Evolutionary conservation across 225 moss, liverwort and hornwort genomes (phyloP).

Genomic region (Marchantia paleacea): DNA sequence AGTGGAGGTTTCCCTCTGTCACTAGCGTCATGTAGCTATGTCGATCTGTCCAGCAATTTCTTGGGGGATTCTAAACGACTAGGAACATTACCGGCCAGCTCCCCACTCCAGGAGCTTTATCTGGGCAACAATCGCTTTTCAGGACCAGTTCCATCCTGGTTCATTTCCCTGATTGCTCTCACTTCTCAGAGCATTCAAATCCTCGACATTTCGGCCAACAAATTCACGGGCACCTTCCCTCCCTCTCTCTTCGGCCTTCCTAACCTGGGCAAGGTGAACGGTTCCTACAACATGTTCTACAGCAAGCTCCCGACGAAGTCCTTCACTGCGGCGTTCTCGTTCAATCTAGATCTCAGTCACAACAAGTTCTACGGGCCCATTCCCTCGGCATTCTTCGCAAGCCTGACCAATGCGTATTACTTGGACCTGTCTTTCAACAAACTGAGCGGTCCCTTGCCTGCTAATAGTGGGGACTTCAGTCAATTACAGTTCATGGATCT

Average conservation of each 20-base stretch:
- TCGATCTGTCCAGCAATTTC: background rate
- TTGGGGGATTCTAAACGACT: background rate
- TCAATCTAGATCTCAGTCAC: background rate
- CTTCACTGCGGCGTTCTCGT: background rate
- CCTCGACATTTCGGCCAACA: slow-evolving; percentile 13
- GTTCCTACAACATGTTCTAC: slow-evolving; percentile 1
- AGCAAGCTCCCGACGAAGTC: background rate
- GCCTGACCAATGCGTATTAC: background rate
- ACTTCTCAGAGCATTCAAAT: background rate
- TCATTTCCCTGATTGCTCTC: background rate
- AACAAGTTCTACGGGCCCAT: slow-evolving; percentile 16
- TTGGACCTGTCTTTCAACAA: background rate
- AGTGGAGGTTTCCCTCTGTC: slow-evolving; percentile 7
- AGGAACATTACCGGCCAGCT: background rate
- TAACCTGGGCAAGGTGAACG: background rate
- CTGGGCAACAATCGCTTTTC: background rate
- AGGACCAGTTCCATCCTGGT: slow-evolving; percentile 1
- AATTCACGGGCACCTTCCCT: slow-evolving; percentile 12
- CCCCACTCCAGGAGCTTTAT: background rate
- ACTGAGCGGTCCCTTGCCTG: slow-evolving; percentile 7
- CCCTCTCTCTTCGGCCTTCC: background rate
- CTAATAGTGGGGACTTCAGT: background rate
- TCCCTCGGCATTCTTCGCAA: background rate
- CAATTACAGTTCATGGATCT: slow-evolving; percentile 3
- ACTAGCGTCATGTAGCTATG: background rate